Evolutionary conservation across 1,139 yeast genomes (phyloP), one percentile per base, ranked within the genome.

Genomic region (Saccharomyces hybrid): DNA sequence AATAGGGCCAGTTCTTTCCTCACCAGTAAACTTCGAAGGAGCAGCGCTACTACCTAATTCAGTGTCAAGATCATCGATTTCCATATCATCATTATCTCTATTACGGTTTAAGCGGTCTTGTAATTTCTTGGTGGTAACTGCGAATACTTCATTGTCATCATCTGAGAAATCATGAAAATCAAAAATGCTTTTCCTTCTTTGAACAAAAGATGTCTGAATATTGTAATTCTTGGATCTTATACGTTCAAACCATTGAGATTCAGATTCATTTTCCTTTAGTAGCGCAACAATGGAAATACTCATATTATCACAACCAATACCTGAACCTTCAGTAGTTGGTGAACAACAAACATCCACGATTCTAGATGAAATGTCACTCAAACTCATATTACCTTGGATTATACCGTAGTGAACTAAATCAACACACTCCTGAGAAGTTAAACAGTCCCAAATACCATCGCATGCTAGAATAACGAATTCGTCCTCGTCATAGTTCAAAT

Each of bases 381-480:
- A 78, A 3, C 83, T 73, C 62, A 64, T 59, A 68, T 82, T 80
- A 56, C 82, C 78, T 65, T 87, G 88, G 59, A 82, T 81, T 56
- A 95, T 82, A 55, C 97, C 97, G 68, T 93, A 82, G 74, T 97
- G 87, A 57, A 93, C 90, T 73, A 95, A 84, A 71, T 93, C 97
- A 51, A 93, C 90, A 69, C 90, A 95, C 69, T 86, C 91, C 73
- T 93, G 98, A 38, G 96, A 87, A 9, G 95, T 81, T 70, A 91
- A 79, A 75, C 98, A 93, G 73, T 93, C 99, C 99, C 99, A 93
- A 67, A 93, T 93, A 68, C 99, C 99, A 71, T 93, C 99, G 75
- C 99, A 93, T 1, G 99, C 99, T 62, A 93, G 79, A 46, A 93
- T 83, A 50, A 93, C 77, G 70, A 93, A 93, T 75, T 93, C 99